Base-by-base conservation (phyloP, 306 rosid species). In the Prunus salicina region DNA sequence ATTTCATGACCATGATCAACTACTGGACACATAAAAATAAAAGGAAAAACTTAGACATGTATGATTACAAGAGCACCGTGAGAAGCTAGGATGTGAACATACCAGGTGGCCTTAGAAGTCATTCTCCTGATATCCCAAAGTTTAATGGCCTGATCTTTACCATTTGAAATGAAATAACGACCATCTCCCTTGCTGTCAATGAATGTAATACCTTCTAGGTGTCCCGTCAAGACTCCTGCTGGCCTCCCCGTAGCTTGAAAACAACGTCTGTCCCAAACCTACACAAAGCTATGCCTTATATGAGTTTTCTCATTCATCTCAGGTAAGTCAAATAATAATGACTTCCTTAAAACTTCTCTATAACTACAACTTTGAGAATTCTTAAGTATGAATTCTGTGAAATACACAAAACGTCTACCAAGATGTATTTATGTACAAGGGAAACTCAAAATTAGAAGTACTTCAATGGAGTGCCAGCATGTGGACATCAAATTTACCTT, bases 261-360 rank as follows among this genome's bases (percentile, higher is more conserved):
- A 85, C 97, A 95, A 45, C 96, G 98, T 86, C 97, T 85, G 83
- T 95, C 98, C 97, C 98, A 92, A 74, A 95, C 98, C 97, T 95
- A 80, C 61, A 60, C 55, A 82, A 73, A 43, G 62, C 71, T 72
- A 84, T 51, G 72, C 51, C 43, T 51, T 72, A 43, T 43, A 72
- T 57, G 64, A 71, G 15, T 34, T 71, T 20, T 22, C 1, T 38
- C 38, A 34, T 38, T 13, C 27, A 13, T 55, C 14, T 14, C 65
- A 55, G 4, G 13, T 8, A 12, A 57, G 28, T 24, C 38, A 57
- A 72, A 20, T 4, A 41, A 72, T 27, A 25, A 49, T 15, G 19
- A 27, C 43, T 69, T 49, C 18, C 60, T 30, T 43, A 27, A 50
- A 69, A 69, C 32, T 15, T 16, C 9, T 12, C 18, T 70, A 10